Base-by-base conservation (phyloP, 805 yeast genomes). In the Zygosaccharomyces rouxii region DNA sequence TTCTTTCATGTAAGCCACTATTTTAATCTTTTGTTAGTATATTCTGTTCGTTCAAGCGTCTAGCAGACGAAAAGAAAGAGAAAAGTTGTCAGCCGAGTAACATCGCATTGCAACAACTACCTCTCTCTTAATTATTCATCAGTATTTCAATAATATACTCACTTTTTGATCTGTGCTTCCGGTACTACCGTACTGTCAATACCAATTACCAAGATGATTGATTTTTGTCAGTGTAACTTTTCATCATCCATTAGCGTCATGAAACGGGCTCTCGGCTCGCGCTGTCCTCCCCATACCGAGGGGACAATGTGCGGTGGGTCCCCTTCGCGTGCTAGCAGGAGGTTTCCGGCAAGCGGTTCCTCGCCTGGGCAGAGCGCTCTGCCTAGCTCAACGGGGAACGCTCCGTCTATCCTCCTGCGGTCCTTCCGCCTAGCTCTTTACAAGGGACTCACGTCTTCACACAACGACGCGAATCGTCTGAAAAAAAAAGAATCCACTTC, bases 1-100 rank as follows among this genome's bases (percentile, higher is more conserved):
- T 85, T 92, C 98, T 83, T 84, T 86, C 77, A 90, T 86, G 83
- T 94, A 89, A 80, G 96, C 86, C 97, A 89, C 84, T 80, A 47
- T 50, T 14, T 33, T 13, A 25, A 25, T 35, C 7, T 28, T 35
- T 35, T 46, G 49, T 46, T 46, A 46, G 49, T 46, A 46, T 26
- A 22, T 11, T 13, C 11, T 42, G 11, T 42, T 40, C 33, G n/a
- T 14, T 16, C 7, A 33, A 11, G 14, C 37, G 11, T 14, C 37
- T 10, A 16, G 5, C 21, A 16, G 21, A 33, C 33, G 21, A 7
- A 9, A 21, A 14, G 13, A 16, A 5, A 7, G 6, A 33, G 11
- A 31, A 14, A 16, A 14, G 21, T 4, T 13, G 22, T n/a, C 38
- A 25, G 9, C 33, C 33, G 2, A 26, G 23, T 5, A 28, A 33